Conservation (phyloP, 306 rosid genomes). For the Albizia julibrissin region DNA sequence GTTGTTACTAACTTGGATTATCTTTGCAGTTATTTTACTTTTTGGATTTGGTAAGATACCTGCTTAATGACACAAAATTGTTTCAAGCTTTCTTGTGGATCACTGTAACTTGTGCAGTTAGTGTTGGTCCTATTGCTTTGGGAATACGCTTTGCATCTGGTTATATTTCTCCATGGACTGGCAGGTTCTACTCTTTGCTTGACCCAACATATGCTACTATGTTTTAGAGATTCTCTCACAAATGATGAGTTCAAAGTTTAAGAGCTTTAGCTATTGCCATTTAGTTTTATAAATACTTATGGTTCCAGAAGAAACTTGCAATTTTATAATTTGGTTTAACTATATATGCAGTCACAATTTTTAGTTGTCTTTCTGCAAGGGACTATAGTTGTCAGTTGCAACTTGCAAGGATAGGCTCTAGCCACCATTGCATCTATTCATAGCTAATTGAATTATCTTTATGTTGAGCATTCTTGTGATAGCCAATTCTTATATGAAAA, state of each 20-base stretch:
- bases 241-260: neutral
- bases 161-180: too few species aligned
- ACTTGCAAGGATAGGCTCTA: constrained; percentile 17
- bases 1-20: too few species aligned
- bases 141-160: too few species aligned
- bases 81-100: too few species aligned
- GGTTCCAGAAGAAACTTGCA: neutral
- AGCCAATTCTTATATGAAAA: constrained; percentile 5
- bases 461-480: constrained; percentile 8
- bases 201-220: too few species aligned
- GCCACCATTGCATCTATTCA: neutral
- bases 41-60: too few species aligned
- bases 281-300: neutral
- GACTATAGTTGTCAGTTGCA: neutral
- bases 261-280: neutral
- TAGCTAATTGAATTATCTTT: constrained; percentile 14
- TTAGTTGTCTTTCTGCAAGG: constrained; percentile 12
- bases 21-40: too few species aligned
- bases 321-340: neutral
- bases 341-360: neutral
- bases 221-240: neutral
- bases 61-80: too few species aligned
- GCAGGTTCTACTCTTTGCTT: too few species aligned
- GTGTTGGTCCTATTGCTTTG: too few species aligned
- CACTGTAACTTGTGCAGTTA: too few species aligned